These are phyloP conservation scores for Venustampulla echinocandica DNA, from an alignment of 495 filamentous ascomycete species.

Conservation along the genomic window DNA sequence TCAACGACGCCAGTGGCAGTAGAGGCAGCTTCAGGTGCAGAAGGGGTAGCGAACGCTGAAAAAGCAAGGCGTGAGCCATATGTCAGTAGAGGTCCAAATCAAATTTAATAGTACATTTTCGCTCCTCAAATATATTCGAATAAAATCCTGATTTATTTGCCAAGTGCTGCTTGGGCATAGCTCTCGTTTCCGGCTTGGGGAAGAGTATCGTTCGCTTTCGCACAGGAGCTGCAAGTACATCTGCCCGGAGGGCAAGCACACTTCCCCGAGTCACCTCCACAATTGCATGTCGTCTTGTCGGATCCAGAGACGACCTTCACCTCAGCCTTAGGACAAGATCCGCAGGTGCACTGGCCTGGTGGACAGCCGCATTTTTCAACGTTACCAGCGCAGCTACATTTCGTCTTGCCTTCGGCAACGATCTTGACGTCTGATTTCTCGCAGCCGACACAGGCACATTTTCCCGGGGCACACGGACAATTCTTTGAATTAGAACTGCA, in stretches of 20 bases:
- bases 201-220: slow-evolving; percentile 18
- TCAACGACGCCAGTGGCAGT: slow-evolving; percentile 13
- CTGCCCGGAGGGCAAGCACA: slow-evolving; percentile 32
- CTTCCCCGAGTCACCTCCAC: slow-evolving; percentile 7
- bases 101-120: too few species aligned
- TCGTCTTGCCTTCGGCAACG: slow-evolving; percentile 17
- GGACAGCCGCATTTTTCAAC: slow-evolving; percentile 26
- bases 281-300: slow-evolving; percentile 24
- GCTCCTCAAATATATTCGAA: too few species aligned
- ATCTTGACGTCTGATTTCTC: slow-evolving; percentile 20
- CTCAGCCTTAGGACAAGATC: slow-evolving; percentile 22
- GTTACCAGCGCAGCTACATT: slow-evolving; percentile 16
- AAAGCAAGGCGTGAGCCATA: slow-evolving; percentile 14
- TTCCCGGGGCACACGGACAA: slow-evolving; percentile 25
- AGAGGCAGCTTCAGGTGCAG: slow-evolving; percentile 16
- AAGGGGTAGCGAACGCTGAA: slow-evolving; percentile 4
- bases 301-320: slow-evolving; percentile 18
- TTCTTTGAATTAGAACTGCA: slow-evolving; percentile 28
- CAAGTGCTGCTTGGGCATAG: too few species aligned
- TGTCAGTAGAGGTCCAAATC: too few species aligned
- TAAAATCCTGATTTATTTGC: too few species aligned
- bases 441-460: slow-evolving; percentile 31
- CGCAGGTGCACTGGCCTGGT: slow-evolving; percentile 32
- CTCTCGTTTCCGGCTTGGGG: too few species aligned
- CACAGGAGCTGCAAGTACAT: slow-evolving; percentile 30